Conservation (phyloP, 140 eudicot species). For the Bidens hawaiensis region DNA sequence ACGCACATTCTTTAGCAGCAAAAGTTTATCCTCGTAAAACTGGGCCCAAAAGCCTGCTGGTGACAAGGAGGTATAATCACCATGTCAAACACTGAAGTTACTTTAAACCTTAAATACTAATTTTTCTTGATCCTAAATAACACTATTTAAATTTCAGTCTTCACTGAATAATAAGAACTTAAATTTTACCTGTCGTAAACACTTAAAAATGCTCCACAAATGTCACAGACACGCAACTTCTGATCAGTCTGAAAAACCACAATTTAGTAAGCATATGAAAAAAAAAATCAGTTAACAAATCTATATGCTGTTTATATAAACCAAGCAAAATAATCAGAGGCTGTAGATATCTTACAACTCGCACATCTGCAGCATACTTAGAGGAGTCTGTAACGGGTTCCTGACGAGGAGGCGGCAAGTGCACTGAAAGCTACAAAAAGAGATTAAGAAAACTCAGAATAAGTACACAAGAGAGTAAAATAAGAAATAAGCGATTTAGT, state of each 20-base stretch:
- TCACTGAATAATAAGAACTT: not conserved
- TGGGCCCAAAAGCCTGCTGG: too few species aligned
- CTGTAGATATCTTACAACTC: constrained; percentile 67
- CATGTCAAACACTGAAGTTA: constrained; percentile 85
- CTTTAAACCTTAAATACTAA: constrained; percentile 60
- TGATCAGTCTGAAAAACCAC: constrained; percentile 78
- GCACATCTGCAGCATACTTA: constrained; percentile 96
- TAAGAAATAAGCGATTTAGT: too few species aligned
- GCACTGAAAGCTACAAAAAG: constrained; percentile 26
- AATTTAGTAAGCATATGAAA: not conserved
- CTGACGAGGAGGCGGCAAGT: constrained; percentile 72
- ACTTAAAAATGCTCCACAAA: too few species aligned
- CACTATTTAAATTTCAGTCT: not conserved
- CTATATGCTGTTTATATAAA: not conserved
- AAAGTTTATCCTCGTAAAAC: too few species aligned
- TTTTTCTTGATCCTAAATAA: constrained; percentile 22
- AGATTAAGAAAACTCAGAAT: not conserved
- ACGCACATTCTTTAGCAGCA: constrained; percentile 99
- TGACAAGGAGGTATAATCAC: constrained; percentile 96
- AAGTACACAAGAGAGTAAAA: too few species aligned
- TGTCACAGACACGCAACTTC: constrained; percentile 99
- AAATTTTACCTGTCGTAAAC: constrained; percentile 72
- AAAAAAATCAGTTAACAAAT: not conserved
- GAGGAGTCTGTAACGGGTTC: constrained; percentile 75
- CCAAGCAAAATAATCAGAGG: not conserved